Evolutionary conservation across 768 basidiomycete species (phyloP).

Genomic region (Tulasnella sp.): DNA sequence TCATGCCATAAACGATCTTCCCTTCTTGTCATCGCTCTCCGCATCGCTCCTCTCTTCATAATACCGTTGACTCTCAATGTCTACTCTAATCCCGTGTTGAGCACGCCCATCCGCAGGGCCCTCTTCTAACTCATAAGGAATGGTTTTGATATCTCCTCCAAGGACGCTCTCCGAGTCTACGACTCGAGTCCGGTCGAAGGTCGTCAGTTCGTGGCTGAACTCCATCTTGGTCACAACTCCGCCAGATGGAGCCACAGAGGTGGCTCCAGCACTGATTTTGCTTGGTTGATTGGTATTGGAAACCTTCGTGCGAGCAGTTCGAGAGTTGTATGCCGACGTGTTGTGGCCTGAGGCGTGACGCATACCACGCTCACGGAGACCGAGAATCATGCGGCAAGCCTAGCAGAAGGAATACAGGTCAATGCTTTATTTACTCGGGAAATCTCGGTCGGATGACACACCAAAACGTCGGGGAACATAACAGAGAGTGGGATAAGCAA

Average conservation of each 20-base stretch:
- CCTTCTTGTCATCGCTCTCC: slow-evolving; percentile 14
- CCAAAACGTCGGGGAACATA: neutral
- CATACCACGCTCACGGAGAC: slow-evolving; percentile 2
- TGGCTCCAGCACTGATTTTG: neutral
- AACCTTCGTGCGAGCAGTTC: neutral
- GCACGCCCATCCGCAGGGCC: neutral
- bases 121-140: neutral
- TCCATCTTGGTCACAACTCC: slow-evolving; percentile 10
- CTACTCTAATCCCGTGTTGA: neutral
- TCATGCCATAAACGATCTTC: neutral
- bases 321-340: neutral
- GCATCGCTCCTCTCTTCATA: slow-evolving; percentile 1
- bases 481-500: slow-evolving; percentile 6
- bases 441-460: neutral
- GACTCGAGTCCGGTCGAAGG: neutral
- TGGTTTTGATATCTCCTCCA: neutral
- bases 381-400: slow-evolving; percentile 10
- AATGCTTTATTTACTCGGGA: neutral
- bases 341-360: neutral
- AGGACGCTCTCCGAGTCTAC: neutral
- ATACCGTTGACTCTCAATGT: slow-evolving; percentile 9
- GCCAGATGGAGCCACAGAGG: neutral
- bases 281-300: neutral
- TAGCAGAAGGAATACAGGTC: neutral
- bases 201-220: slow-evolving; percentile 9